Evolutionary conservation across 495 filamentous ascomycete species (phyloP).

Genomic region (Aspergillus ellipticus): DNA sequence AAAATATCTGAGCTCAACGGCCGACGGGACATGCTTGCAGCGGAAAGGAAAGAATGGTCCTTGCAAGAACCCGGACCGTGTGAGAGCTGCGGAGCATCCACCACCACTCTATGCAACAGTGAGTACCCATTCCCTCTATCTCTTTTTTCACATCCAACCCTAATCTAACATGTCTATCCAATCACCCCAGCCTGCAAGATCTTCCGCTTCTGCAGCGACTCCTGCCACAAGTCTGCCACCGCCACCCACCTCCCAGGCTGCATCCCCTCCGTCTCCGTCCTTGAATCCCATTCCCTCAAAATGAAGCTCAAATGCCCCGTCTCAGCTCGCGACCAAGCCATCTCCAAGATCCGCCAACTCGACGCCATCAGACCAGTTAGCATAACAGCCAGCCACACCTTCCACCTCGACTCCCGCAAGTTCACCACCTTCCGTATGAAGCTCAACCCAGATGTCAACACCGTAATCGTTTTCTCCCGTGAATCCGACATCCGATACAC

Average conservation of each 20-base stretch:
- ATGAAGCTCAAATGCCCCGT: conserved; percentile 25
- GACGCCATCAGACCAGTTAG: conserved; percentile 14
- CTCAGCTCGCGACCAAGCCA: conserved; percentile 22
- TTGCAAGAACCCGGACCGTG: conserved; percentile 21
- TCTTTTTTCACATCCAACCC: not conserved
- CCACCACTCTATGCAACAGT: conserved; percentile 27
- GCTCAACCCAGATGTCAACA: conserved; percentile 25
- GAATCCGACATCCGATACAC: conserved; percentile 28
- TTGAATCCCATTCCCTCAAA: conserved; percentile 29
- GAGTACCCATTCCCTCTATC: conserved; percentile 10
- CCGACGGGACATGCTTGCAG: conserved; percentile 22
- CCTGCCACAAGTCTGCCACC: conserved; percentile 18
- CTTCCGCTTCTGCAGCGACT: conserved; percentile 28
- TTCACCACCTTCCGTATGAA: conserved; percentile 34
- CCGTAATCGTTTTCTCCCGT: conserved; percentile 26
- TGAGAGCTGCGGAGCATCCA: conserved; percentile 17
- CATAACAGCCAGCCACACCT: conserved; percentile 24
- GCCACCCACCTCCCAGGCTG: conserved; percentile 17
- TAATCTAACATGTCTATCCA: not conserved
- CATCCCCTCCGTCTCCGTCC: conserved; percentile 29
- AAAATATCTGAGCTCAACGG: conserved; percentile 25
- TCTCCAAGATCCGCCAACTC: conserved; percentile 20
- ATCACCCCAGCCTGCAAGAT: conserved; percentile 28
- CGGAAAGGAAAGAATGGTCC: conserved; percentile 26
- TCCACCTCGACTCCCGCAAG: conserved; percentile 32